Conservation (phyloP, 768 basidiomycete species). For the Collybia mongolica region DNA sequence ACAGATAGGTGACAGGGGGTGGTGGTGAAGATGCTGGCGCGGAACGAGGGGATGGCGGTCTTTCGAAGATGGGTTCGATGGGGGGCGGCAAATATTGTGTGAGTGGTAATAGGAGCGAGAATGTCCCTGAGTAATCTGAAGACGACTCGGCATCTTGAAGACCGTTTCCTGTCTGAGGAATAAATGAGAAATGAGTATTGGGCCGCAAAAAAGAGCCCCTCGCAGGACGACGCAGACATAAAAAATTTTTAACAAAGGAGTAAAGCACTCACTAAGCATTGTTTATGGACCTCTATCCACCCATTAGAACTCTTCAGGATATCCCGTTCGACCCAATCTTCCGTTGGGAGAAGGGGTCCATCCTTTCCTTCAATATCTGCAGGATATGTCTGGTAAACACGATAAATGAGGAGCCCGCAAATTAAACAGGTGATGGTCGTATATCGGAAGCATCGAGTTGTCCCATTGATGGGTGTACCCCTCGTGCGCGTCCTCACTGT, state of each 20-base stretch:
- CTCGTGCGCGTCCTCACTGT: slow-evolving; percentile 63
- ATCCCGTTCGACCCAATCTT: slow-evolving; percentile 78
- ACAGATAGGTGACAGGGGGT: slow-evolving; percentile 38
- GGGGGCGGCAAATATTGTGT: slow-evolving; percentile 22
- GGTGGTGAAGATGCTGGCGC: slow-evolving; percentile 26
- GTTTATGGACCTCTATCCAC: slow-evolving; percentile 70
- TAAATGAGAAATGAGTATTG: slow-evolving; percentile 3
- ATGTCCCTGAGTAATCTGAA: slow-evolving; percentile 40
- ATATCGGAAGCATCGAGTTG: slow-evolving; percentile 53
- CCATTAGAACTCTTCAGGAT: slow-evolving; percentile 64
- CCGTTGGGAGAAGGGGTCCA: slow-evolving; percentile 65
- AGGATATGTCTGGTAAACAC: slow-evolving; percentile 60
- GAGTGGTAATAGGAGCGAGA: slow-evolving; percentile 44
- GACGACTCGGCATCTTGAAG: slow-evolving; percentile 37
- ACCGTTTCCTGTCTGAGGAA: slow-evolving; percentile 35
- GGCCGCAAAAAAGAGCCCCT: slow-evolving; percentile 1
- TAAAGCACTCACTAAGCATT: slow-evolving; percentile 60
- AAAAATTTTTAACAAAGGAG: neutral
- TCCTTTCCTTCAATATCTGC: slow-evolving; percentile 59
- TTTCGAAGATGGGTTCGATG: slow-evolving; percentile 21
- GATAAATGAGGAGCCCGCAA: slow-evolving; percentile 66
- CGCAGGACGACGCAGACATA: neutral
- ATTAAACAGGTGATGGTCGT: slow-evolving; percentile 68
- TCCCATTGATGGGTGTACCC: slow-evolving; percentile 38
- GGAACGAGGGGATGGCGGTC: slow-evolving; percentile 18